Evolutionary conservation across 208 protist species (phyloP).

Genomic region (Crithidia acanthocephali): DNA sequence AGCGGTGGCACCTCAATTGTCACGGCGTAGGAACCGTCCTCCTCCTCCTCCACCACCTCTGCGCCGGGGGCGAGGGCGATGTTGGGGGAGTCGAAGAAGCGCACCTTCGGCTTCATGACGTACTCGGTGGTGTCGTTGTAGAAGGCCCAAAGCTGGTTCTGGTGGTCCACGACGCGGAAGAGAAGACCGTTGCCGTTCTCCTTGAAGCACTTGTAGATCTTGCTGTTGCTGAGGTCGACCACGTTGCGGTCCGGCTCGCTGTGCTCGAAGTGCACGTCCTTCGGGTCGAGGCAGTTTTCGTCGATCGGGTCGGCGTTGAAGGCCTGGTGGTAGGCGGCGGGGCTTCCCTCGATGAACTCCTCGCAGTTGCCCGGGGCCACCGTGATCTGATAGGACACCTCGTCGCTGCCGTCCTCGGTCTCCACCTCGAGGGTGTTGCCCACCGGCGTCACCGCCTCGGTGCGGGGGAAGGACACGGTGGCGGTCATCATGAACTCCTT

Average conservation of each 20-base stretch:
- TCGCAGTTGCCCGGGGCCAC: conserved; percentile 65
- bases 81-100: conserved; percentile 47
- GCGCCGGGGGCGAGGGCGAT: conserved; percentile 47
- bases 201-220: conserved; percentile 78
- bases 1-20: conserved; percentile 62
- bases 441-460: conserved; percentile 48
- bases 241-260: conserved; percentile 46
- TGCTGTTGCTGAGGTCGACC: conserved; percentile 39
- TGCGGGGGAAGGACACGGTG: conserved; percentile 63
- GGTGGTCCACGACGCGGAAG: conserved; percentile 81
- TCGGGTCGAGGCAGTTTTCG: conserved; percentile 43
- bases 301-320: conserved; percentile 72
- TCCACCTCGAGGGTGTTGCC: conserved; percentile 60
- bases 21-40: conserved; percentile 49
- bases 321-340: conserved; percentile 52
- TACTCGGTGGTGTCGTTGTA: conserved; percentile 86
- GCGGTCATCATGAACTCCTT: conserved; percentile 73
- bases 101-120: conserved; percentile 63
- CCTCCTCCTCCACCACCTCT: conserved; percentile 41
- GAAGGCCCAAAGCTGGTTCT: conserved; percentile 73
- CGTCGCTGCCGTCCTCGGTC: conserved; percentile 34
- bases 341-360: conserved; percentile 60
- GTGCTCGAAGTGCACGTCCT: conserved; percentile 57
- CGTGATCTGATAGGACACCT: conserved; percentile 48
- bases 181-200: conserved; percentile 77